Evolutionary conservation across 2,329 filamentous ascomycete genomes (phyloP).

Genomic region (Hypoxylon sp.): DNA sequence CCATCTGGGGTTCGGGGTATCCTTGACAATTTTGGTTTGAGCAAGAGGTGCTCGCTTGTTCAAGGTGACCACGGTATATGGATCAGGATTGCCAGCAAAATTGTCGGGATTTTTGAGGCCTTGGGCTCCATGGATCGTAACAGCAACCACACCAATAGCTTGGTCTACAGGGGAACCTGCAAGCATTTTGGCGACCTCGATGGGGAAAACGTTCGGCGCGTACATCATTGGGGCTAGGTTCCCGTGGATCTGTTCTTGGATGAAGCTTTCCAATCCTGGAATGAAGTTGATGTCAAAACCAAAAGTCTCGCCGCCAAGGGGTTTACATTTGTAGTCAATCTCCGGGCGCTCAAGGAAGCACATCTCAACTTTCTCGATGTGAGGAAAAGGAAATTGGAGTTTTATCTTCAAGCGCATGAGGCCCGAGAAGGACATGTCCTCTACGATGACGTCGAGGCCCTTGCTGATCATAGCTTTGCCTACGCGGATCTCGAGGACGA

Average conservation of each 20-base stretch:
- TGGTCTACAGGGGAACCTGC: constrained; percentile 94
- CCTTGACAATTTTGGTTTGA: constrained; percentile 88
- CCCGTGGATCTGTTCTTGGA: constrained; percentile 94
- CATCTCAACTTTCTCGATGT: constrained; percentile 94
- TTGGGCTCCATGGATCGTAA: constrained; percentile 91
- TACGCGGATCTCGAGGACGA: constrained; percentile 93
- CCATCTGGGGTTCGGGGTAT: constrained; percentile 91
- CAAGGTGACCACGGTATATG: constrained; percentile 87
- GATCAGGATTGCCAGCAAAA: constrained; percentile 91
- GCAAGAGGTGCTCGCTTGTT: constrained; percentile 87
- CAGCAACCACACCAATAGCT: constrained; percentile 91
- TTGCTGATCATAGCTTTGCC: constrained; percentile 98
- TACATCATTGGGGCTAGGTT: constrained; percentile 99
- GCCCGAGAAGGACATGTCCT: constrained; percentile 96
- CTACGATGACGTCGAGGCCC: constrained; percentile 95
- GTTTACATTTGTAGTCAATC: constrained; percentile 98
- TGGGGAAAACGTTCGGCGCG: constrained; percentile 95
- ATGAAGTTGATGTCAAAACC: constrained; percentile 99
- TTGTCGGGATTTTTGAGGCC: constrained; percentile 96
- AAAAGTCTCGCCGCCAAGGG: constrained; percentile 92
- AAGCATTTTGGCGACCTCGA: constrained; percentile 98
- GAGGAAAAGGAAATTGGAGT: constrained; percentile 94
- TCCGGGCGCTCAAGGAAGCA: constrained; percentile 91
- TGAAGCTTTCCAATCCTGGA: constrained; percentile 92
- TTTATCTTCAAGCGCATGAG: constrained; percentile 98